Base-by-base conservation (phyloP, 768 basidiomycete species). In the Tricholoma bakamatsutake region DNA sequence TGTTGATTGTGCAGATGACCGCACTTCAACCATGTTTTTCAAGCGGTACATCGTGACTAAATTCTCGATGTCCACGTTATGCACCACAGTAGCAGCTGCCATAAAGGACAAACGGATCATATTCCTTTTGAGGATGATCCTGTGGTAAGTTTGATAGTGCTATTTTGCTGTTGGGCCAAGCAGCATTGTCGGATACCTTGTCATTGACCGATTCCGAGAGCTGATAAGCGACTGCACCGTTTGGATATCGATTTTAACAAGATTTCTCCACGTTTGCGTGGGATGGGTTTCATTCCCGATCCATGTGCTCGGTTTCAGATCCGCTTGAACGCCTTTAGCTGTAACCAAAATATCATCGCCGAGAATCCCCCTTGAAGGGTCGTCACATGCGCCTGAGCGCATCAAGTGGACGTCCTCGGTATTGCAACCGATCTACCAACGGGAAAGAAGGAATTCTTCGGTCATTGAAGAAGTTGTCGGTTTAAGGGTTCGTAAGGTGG, bases 21-120 rank as follows among this genome's bases (percentile, higher is more conserved):
- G 57, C 52, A 49, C 47, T 57, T 53, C 57, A 56, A n/a, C n/a
- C 43, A 21, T 34, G 64, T 74, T 75, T 74, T 58, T 76, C 75
- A 73, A 73, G 63, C 75, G 75, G 75, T 76, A 76, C 73, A 50
- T 73, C 69, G 18, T 57, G 52, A 27, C 28, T 40, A 54, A 37
- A 35, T 35, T 57, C 53, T 56, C 56, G 34, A 45, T 27, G 43
- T 21, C 17, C 18, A 43, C 42, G 21, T 21, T 43, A 43, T 17
- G 12, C 37, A 3, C 42, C 18, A 21, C 2, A 43, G 21, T 24
- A 24, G 21, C 21, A 24, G 21, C 21, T 21, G 12, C 21, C 42
- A 21, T 13, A 43, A 43, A 43, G 21, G 21, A 47, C 34, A 31
- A n/a, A 46, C 55, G 47, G 55, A 50, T 33, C 17, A 37, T 31